These are phyloP conservation scores for Umbelopsis sp. DNA, from an alignment of 371 early-diverging fungal genomes.

Conservation along the genomic window DNA sequence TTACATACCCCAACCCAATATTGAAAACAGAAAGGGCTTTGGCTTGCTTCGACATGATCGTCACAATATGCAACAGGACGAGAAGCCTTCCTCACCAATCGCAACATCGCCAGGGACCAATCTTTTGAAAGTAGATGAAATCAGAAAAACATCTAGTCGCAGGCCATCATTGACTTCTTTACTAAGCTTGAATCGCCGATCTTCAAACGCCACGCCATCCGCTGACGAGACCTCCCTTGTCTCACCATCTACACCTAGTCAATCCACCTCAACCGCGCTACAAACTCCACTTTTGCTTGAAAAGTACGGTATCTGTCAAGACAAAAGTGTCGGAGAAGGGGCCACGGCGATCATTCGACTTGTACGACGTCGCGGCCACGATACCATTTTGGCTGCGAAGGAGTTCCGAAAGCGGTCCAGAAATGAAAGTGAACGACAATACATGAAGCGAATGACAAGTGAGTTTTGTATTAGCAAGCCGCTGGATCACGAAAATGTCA, in stretches of 20 bases:
- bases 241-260: slow-evolving; percentile 1
- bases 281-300: slow-evolving; percentile 30
- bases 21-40: background rate
- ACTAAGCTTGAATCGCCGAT: background rate
- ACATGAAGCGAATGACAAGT: slow-evolving; percentile 44
- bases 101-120: background rate
- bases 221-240: background rate
- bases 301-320: slow-evolving; percentile 46
- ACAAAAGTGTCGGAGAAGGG: slow-evolving; percentile 36
- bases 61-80: background rate
- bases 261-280: background rate
- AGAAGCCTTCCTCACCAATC: background rate
- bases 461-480: slow-evolving; percentile 42
- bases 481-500: slow-evolving; percentile 32
- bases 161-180: background rate
- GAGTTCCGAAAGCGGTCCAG: slow-evolving; percentile 39
- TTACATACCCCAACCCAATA: slow-evolving; percentile 6
- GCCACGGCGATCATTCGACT: slow-evolving; percentile 36
- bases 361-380: slow-evolving; percentile 15
- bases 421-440: slow-evolving; percentile 29
- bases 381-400: slow-evolving; percentile 40
- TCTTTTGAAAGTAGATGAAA: background rate
- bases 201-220: background rate
- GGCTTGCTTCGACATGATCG: slow-evolving; percentile 4
- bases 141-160: background rate